Conservation (phyloP, 1,284 basidiomycete genomes). For the Cryptococcus sp. region DNA sequence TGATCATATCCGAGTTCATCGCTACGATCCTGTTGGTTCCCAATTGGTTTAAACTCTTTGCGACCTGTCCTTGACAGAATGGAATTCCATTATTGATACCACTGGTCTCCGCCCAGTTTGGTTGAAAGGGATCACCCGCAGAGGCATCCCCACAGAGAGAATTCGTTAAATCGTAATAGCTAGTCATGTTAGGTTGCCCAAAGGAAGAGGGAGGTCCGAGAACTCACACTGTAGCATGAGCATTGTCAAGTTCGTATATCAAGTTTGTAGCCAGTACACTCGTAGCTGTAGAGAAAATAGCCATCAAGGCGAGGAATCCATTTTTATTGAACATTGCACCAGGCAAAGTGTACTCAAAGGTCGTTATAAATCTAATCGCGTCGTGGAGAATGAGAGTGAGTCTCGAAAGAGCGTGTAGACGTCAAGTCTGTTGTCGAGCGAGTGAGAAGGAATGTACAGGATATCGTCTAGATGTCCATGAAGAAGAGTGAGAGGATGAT, state of each 20-base stretch:
- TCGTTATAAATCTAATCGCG: no score
- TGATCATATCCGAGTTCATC: slow-evolving; percentile 14
- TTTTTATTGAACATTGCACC: no score
- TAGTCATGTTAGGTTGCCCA: background rate
- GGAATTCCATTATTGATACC: slow-evolving; percentile 2
- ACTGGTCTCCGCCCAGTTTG: background rate
- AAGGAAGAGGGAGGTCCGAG: background rate
- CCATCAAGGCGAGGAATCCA: no score
- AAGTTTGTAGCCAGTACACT: background rate
- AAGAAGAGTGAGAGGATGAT: no score
- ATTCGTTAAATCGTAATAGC: slow-evolving; percentile 3
- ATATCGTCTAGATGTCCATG: no score
- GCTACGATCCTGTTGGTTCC: slow-evolving; percentile 25
- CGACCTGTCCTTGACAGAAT: background rate
- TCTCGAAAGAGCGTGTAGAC: no score
- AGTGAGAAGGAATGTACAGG: no score
- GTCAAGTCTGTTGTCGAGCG: no score
- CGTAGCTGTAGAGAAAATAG: no score
- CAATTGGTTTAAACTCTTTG: slow-evolving; percentile 7
- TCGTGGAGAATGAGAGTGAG: no score
- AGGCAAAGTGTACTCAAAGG: no score
- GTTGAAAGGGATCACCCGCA: background rate
- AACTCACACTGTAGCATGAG: background rate
- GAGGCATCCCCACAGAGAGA: background rate
- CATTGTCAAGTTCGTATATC: background rate